Evolutionary conservation across 805 yeast species (phyloP).

Genomic region (Zygosaccharomyces pseudorouxii): DNA sequence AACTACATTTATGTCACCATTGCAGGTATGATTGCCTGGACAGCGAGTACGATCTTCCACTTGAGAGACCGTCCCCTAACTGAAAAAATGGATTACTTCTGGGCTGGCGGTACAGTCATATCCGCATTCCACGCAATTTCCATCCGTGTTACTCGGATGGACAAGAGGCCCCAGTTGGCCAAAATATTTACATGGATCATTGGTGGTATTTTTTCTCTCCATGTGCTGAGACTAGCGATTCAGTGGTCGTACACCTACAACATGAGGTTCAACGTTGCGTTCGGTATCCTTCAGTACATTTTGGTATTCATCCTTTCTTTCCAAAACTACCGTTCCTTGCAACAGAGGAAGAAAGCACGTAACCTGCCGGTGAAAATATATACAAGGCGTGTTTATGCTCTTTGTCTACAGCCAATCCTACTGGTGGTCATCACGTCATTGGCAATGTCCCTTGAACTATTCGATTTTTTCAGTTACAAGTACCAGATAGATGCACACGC

Average conservation of each 20-base stretch:
- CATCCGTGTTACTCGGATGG: slow-evolving; percentile 57
- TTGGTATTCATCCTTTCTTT: slow-evolving; percentile 32
- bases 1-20: slow-evolving; percentile 41
- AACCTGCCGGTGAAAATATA: slow-evolving; percentile 4
- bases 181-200: slow-evolving; percentile 40
- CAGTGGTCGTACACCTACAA: slow-evolving; percentile 92
- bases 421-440: slow-evolving; percentile 50
- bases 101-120: slow-evolving; percentile 86
- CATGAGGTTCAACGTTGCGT: slow-evolving; percentile 80
- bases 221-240: slow-evolving; percentile 56
- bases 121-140: slow-evolving; percentile 69
- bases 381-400: slow-evolving; percentile 13
- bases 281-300: slow-evolving; percentile 73
- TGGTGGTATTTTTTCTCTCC: slow-evolving; percentile 51
- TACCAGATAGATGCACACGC: slow-evolving; percentile 86
- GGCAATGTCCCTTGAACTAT: slow-evolving; percentile 87
- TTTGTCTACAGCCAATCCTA: slow-evolving; percentile 45
- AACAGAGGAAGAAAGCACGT: slow-evolving; percentile 9
- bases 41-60: slow-evolving; percentile 80
- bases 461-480: slow-evolving; percentile 75
- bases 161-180: slow-evolving; percentile 37
- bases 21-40: slow-evolving; percentile 83
- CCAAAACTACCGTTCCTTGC: slow-evolving; percentile 30
- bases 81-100: slow-evolving; percentile 84
- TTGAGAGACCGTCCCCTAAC: slow-evolving; percentile 75